These are phyloP conservation scores for Trypanosomatidae sp. DNA, from an alignment of 208 protist genomes.

Conservation along the genomic window DNA sequence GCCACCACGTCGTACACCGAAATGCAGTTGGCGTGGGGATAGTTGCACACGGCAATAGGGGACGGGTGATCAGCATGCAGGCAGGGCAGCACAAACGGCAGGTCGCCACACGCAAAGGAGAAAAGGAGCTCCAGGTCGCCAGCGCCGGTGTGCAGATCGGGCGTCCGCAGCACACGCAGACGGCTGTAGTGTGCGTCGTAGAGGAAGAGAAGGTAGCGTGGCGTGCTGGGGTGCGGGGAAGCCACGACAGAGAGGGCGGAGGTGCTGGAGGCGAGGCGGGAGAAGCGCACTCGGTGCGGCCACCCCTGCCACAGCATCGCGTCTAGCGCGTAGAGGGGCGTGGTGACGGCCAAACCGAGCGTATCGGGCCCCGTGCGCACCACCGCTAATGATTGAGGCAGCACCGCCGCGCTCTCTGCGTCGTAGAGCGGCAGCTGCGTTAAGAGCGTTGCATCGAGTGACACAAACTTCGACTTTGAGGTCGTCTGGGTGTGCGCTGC, in stretches of 20 bases:
- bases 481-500: too few relatives aligned
- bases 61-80: slow-evolving; percentile 42
- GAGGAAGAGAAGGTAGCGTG: slow-evolving; percentile 51
- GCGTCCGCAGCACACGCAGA: slow-evolving; percentile 54
- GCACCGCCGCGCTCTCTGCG: background rate
- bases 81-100: slow-evolving; percentile 62
- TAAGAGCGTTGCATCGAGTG: slow-evolving; percentile 13
- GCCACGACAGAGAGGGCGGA: slow-evolving; percentile 48
- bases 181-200: slow-evolving; percentile 36
- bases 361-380: slow-evolving; percentile 25
- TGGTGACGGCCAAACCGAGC: slow-evolving; percentile 32
- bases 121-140: slow-evolving; percentile 53
- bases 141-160: slow-evolving; percentile 37
- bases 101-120: slow-evolving; percentile 36
- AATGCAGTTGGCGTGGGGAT: slow-evolving; percentile 48
- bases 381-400: slow-evolving; percentile 13
- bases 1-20: slow-evolving; percentile 50
- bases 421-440: slow-evolving; percentile 20
- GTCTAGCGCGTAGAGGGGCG: slow-evolving; percentile 30
- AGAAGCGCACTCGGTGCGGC: slow-evolving; percentile 57
- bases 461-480: too few relatives aligned
- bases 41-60: slow-evolving; percentile 70
- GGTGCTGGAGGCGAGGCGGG: slow-evolving; percentile 33
- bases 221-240: slow-evolving; percentile 31
- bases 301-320: slow-evolving; percentile 65